A percentile compares a stretch with the other conserved stretches of the same genome.
phyloP scores from a whole-genome alignment of 345 rosid genomes.

The Salix suchowensis region DNA sequence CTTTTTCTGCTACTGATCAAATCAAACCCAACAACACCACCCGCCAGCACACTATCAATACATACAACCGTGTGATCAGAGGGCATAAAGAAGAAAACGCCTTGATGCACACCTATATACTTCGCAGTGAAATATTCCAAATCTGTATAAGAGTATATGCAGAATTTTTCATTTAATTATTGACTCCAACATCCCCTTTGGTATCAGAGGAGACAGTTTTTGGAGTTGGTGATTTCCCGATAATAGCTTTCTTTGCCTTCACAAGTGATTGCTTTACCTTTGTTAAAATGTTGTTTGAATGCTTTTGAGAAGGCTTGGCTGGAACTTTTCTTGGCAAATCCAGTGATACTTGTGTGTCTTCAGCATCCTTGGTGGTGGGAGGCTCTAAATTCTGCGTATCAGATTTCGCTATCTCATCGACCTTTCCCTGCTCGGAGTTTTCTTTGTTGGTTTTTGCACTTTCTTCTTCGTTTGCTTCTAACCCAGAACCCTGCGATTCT shows the following conservation, averaged over 20 bases:
- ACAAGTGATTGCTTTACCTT: constrained; percentile 75
- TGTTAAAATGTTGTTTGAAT: constrained; percentile 58
- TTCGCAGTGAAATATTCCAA: not conserved
- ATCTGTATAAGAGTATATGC: not conserved
- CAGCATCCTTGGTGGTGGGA: constrained; percentile 18
- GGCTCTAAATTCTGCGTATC: not conserved
- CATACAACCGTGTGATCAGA: not conserved
- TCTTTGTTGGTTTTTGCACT: constrained; percentile 1
- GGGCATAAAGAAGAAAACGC: not conserved
- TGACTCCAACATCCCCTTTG: constrained; percentile 44
- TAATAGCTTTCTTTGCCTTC: constrained; percentile 76
- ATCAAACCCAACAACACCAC: constrained; percentile 2
- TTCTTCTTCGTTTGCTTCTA: constrained; percentile 2
- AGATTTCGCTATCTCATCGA: constrained; percentile 1
- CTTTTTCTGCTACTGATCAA: not conserved
- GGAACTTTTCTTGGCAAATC: constrained; percentile 43
- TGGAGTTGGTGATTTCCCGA: constrained; percentile 70
- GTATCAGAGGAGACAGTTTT: constrained; percentile 44
- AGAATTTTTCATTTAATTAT: constrained; percentile 24
- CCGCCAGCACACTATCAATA: not conserved
- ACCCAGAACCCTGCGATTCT: not conserved
- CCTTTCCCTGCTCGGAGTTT: not conserved
- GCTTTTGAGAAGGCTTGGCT: constrained; percentile 43
- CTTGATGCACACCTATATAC: constrained; percentile 2
- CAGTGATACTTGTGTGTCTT: constrained; percentile 30